Evolutionary conservation across 2,329 filamentous ascomycete genomes (phyloP), one percentile per base, ranked within the genome.

Genomic region (Ceratocystis cacaofunesta): DNA sequence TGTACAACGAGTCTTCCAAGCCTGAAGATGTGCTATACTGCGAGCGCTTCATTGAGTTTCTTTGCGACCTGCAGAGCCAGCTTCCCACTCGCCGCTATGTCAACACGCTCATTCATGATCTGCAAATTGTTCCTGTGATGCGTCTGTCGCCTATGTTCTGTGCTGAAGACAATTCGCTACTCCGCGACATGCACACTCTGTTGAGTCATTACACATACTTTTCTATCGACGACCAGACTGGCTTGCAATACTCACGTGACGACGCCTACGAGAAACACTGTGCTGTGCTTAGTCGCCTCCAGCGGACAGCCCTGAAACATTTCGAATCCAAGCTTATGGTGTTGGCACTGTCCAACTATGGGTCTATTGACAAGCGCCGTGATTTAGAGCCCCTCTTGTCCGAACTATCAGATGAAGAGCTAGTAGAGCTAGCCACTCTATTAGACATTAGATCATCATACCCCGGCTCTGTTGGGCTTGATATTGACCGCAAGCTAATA

Each of bases 311-410:
- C 25, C 80, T 95, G 71, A 91, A 87, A 71, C 79, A 90, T 70
- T 96, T 96, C 76, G 91, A 89, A 70, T 85, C 91, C 5, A 96
- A 96, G 75, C 78, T 99, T 46, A 91, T 87, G n/a, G 87, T 99
- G 48, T 77, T 99, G 67, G 90, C 92, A 1, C 77, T 99, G 48
- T 94, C 94, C 19, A 97, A 99, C 72, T 95, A 95, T 72, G 91
- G 87, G 1, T 88, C 90, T 3, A 88, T 99, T 68, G 87, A 92
- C 69, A 87, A 89, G 71, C 82, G 90, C 55, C 79, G 82, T 5
- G 94, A 97, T 70, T 80, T 99, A 17, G 83, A 88, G 72, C 81
- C 83, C 28, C 86, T 96, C 69, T 77, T 99, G 5, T 83, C 85
- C 65, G 78, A 82, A 10, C 77, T 99, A 63, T 82, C 83, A 2